Base-by-base conservation (phyloP, 805 yeast species). In the Phaffomyces antillensis region DNA sequence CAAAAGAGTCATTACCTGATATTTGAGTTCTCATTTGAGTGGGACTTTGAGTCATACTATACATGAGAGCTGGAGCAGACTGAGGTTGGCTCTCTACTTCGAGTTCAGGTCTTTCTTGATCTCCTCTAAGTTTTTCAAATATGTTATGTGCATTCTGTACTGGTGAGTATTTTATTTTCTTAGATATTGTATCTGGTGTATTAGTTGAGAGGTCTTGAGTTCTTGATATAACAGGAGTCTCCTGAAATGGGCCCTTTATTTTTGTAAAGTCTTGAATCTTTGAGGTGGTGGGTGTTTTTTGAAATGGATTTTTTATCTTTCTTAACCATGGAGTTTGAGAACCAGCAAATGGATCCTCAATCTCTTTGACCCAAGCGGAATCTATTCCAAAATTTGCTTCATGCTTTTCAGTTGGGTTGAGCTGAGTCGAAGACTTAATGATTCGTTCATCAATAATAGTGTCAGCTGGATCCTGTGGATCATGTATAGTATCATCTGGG, bases 271-370 rank as follows among this genome's bases (percentile, higher is more conserved):
- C 41, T n/a, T 26, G 39, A n/a, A 33, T 31, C 35, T 44, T 50
- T 32, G 40, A 34, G 28, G 12, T 33, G 9, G 37, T 25, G 5
- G 60, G 59, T 0, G 62, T 57, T 12, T 55, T 60, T 30, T 61
- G 23, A 18, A 67, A 67, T 17, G 72, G 71, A 46, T 67, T 58
- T 24, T 51, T 51, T 4, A 64, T 51, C 23, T 55, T 58, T 20
- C 51, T 52, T 12, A 62, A 13, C 52, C 52, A 48, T 5, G 53
- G 53, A 15, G 52, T 50, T 10, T 41, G 33, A 13, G 39, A 18
- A 4, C 36, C 43, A n/a, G n/a, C 39, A 36, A 36, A 41, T 12
- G 43, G 43, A 23, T 41, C 43, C 13, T 23, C 28, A 2, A 41
- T 23, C 13, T 35, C 38, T 18, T 41, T 48, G 43, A 35, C 26